Conservation (phyloP, 1,284 basidiomycete genomes). For the Cryptococcus sp. region DNA sequence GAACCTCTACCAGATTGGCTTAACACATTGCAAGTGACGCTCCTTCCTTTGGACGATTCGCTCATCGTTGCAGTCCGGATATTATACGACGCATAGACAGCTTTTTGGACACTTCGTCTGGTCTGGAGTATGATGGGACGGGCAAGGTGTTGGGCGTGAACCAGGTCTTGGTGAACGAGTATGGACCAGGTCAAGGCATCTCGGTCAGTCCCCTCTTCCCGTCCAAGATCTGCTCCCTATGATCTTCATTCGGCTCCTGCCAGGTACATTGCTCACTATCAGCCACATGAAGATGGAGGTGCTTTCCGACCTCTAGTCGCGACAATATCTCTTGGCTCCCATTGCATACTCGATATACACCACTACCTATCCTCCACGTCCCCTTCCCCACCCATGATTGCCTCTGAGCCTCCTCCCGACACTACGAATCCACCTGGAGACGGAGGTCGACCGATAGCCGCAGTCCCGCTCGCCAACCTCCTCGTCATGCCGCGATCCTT, state of each 20-base stretch:
- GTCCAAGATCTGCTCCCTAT: too few relatives aligned
- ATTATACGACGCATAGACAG: slow-evolving; percentile 60
- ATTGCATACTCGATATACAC: slow-evolving; percentile 79
- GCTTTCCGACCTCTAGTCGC: slow-evolving; percentile 83
- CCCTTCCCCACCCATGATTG: slow-evolving; percentile 41
- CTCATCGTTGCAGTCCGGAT: slow-evolving; percentile 57
- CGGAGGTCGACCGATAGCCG: slow-evolving; percentile 56
- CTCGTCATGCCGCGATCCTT: slow-evolving; percentile 75
- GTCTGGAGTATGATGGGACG: slow-evolving; percentile 46
- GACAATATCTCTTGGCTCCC: slow-evolving; percentile 79
- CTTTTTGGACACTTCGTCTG: slow-evolving; percentile 22
- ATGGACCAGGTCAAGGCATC: slow-evolving; percentile 84
- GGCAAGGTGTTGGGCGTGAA: slow-evolving; percentile 58
- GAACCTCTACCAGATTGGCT: slow-evolving; percentile 39
- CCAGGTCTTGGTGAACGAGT: slow-evolving; percentile 86
- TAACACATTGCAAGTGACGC: slow-evolving; percentile 29
- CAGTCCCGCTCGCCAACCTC: slow-evolving; percentile 62
- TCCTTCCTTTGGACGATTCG: background rate
- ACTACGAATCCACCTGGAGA: slow-evolving; percentile 5
- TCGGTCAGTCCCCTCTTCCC: slow-evolving; percentile 57
- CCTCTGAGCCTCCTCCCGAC: slow-evolving; percentile 16
- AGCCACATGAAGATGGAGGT: slow-evolving; percentile 91
- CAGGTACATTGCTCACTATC: slow-evolving; percentile 10
- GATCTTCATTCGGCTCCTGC: background rate
- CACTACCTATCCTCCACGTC: slow-evolving; percentile 52